Percentiles rank a stretch among this genome's conserved stretches.
Evolutionary conservation across 2,329 filamentous ascomycete genomes (phyloP).

Genomic region (Fusarium sp.): DNA sequence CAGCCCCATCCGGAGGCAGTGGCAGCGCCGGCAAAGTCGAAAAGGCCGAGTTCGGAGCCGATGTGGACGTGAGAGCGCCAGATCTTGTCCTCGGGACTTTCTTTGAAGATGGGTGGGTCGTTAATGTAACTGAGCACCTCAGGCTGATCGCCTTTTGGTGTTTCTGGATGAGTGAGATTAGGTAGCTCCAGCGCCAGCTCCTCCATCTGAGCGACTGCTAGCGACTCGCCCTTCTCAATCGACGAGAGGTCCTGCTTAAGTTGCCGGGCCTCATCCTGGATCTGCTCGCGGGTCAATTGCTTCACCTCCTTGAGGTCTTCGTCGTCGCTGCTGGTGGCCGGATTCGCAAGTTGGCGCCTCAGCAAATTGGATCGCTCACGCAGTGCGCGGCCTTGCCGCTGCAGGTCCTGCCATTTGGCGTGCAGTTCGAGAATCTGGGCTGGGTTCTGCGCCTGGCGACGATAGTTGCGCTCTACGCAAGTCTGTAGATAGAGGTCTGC

Average conservation of each 20-base stretch:
- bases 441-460: constrained; percentile 67
- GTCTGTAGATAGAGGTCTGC: constrained; percentile 86
- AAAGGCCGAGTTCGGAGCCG: constrained; percentile 86
- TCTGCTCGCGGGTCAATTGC: constrained; percentile 62
- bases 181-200: constrained; percentile 83
- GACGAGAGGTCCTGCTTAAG: constrained; percentile 75
- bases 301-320: constrained; percentile 56
- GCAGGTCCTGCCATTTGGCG: constrained; percentile 72
- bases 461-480: constrained; percentile 89
- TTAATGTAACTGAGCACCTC: constrained; percentile 85
- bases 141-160: constrained; percentile 79
- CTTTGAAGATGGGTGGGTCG: constrained; percentile 67
- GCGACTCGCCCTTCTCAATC: constrained; percentile 75
- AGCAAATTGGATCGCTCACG: constrained; percentile 78
- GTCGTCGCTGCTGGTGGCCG: constrained; percentile 63
- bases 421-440: constrained; percentile 70
- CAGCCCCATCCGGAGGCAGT: constrained; percentile 95
- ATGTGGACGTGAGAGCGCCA: constrained; percentile 89
- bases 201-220: constrained; percentile 77
- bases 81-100: constrained; percentile 53
- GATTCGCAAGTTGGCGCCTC: constrained; percentile 68
- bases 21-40: constrained; percentile 89
- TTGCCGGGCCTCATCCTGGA: constrained; percentile 75
- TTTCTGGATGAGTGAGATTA: constrained; percentile 85
- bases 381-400: constrained; percentile 72